Evolutionary conservation across 345 rosid species (phyloP), one percentile per base, ranked within the genome.

Genomic region (Isatis tinctoria): DNA sequence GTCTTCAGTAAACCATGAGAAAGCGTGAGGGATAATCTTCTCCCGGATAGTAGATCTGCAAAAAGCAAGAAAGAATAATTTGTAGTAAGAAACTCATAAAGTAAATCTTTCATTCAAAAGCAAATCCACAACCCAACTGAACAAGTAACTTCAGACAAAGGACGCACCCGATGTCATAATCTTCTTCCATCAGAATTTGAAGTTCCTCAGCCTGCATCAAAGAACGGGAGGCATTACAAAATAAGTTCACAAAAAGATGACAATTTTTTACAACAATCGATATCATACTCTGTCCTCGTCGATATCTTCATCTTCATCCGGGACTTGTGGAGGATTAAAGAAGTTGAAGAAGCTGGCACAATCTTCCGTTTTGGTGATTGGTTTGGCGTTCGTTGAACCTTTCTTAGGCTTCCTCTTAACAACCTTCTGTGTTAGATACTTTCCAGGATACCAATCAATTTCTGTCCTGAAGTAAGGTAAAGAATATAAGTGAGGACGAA

Each of bases 361-460:
- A 5, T 85, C 90, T 77, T 87, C 96, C 5, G 86, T 83, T 82
- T 91, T 91, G 35, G 89, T 91, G 12, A 94, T 81, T 43, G 89
- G 90, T 79, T 88, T 90, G 16, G 86, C 77, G 66, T 82, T 88
- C 81, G 90, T 88, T 16, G 93, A 80, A 57, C 89, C 97, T 68
- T 91, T 94, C 87, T 87, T 88, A n/a, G 93, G 95, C 82, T 89
- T 94, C 88, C 87, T 91, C 82, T 91, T 88, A 32, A 91, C 89
- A 64, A 88, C 66, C 79, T 90, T 94, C 79, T 94, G 93, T 0
- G 98, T 89, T 73, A 94, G 78, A 82, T 87, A 86, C 80, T 94
- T 91, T 56, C 98, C 98, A 11, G 91, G 88, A 84, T 81, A 70
- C 98, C 97, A 94, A 58, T 94, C 97, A 43, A 94, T 94, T 75